Base-by-base conservation (phyloP, 73 alveolate species). In the Breviolum minutum region DNA sequence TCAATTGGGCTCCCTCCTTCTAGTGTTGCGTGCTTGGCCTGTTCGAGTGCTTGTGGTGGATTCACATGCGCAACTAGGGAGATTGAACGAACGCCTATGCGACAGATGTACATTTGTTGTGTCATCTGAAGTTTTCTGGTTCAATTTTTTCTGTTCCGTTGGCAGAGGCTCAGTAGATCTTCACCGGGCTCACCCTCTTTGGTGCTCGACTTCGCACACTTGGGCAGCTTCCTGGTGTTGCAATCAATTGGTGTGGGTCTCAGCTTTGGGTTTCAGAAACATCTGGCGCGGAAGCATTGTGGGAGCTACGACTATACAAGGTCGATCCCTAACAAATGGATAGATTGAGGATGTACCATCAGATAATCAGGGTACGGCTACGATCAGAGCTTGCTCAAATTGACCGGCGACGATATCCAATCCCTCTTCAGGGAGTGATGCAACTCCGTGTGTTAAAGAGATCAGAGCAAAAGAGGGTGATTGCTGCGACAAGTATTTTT, bases 381-480 rank as follows among this genome's bases (percentile, higher is more conserved):
- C 61, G 27, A 77, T n/a, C 63, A 77, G 86, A 77, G 63, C 86
- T 26, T 77, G 86, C 32, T 77, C 63, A 77, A 77, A 24, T 77
- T 77, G 86, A 29, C 86, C 6, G 32, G 86, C 86, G 63, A 77
- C 26, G 63, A 77, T 77, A 77, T 77, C 86, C 86, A 77, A 62
- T 29, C 32, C 24, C 86, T 77, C 85, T 76, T 76, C 86, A 60
- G 86, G 63, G 86, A 77, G 27, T 77, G 86, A 77, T 19, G 86
- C 86, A 76, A 76, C 62, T 13, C 32, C 32, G 10, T 69, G 77
- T 69, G 77, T 20, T 13, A n/a, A 20, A 69, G 77, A n/a, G 77
- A n/a, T n/a, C 26, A n/a, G 77, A 69, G 29, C 19, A n/a, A 69
- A 40, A 40, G 54, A 40, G 54, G 54, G 54, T 40, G 54, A 40